Base-by-base conservation (phyloP, 2,329 filamentous ascomycete species). In the Leptographium flavum region DNA sequence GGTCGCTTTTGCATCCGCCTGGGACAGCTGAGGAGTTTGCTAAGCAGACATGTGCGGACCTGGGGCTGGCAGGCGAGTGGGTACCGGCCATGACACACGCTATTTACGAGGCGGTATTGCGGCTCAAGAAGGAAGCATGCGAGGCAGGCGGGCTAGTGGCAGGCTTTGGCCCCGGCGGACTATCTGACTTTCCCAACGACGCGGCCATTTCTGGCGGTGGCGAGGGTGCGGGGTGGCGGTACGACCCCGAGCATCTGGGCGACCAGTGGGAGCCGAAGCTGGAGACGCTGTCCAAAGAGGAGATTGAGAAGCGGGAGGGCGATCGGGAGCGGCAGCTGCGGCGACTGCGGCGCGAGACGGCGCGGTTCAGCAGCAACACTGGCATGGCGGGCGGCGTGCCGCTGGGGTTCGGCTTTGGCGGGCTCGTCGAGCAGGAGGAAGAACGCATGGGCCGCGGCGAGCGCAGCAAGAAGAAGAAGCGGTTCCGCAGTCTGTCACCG, bases 231-330 rank as follows among this genome's bases (percentile, higher is more conserved):
- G 92, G 92, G 3, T 96, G 92, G 90, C 76, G 92, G 51, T 94
- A 95, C 59, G 92, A 98, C 53, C 85, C 87, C 3, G 92, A 96
- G 57, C 82, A 87, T 48, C 71, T 96, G 4, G 88, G 76, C 8
- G 81, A 85, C 51, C 81, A 84, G 49, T 92, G 85, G 85, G 83
- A 87, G 58, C 83, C 85, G 7, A 86, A 84, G 65, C 71, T 92
- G 9, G 85, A 90, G 60, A 70, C 74, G 0, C 66, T 98, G 2
- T 88, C 82, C 33, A 94, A 94, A 55, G 92, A 98, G 55, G 92
- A 98, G 58, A 96, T 98, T 45, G 92, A 98, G 64, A 94, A 94
- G 66, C 78, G 92, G 25, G 92, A 98, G 62, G 87, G 87, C 43
- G 92, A 98, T 58, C 76, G 92, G 36, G 92, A 98, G 63, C 73